These are phyloP conservation scores for Prosopis cineraria DNA, from an alignment of 306 rosid genomes.

Conservation along the genomic window DNA sequence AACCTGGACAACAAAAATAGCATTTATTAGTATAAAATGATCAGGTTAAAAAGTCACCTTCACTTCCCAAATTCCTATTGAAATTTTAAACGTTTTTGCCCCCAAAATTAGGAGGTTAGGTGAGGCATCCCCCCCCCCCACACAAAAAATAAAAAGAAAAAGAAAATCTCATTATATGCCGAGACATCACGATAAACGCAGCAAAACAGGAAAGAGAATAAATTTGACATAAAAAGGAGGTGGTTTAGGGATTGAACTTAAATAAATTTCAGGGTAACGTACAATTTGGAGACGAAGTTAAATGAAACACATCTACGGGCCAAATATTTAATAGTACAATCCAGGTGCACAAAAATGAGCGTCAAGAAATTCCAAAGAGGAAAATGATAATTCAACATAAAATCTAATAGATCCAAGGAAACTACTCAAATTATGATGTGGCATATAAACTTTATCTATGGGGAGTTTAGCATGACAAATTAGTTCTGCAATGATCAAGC, in stretches of 20 bases:
- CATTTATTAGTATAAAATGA: not conserved
- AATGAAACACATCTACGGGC: not conserved
- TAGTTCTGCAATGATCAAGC: slow-evolving; percentile 21
- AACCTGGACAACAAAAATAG: slow-evolving; percentile 52
- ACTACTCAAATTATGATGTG: slow-evolving; percentile 1
- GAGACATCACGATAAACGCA: not conserved
- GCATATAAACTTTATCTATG: not conserved
- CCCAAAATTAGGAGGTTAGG: not conserved
- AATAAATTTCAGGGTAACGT: not conserved
- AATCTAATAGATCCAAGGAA: slow-evolving; percentile 1
- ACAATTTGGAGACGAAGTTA: not conserved
- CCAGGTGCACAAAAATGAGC: not conserved
- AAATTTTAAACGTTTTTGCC: not conserved
- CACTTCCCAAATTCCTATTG: not conserved
- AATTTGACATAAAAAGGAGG: not conserved
- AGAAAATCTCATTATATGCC: not conserved
- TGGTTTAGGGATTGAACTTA: not conserved
- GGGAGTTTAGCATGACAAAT: slow-evolving; percentile 17
- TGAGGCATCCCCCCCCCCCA: not conserved
- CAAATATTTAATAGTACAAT: not conserved
- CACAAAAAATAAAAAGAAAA: too few species aligned
- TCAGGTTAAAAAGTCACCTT: not conserved
- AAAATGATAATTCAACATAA: not conserved
- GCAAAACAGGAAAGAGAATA: not conserved
- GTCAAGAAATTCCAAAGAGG: not conserved